Percentiles rank a stretch among this genome's conserved stretches.
phyloP scores from a whole-genome alignment of 441 rosid genomes.

The Brassica hybrid region DNA sequence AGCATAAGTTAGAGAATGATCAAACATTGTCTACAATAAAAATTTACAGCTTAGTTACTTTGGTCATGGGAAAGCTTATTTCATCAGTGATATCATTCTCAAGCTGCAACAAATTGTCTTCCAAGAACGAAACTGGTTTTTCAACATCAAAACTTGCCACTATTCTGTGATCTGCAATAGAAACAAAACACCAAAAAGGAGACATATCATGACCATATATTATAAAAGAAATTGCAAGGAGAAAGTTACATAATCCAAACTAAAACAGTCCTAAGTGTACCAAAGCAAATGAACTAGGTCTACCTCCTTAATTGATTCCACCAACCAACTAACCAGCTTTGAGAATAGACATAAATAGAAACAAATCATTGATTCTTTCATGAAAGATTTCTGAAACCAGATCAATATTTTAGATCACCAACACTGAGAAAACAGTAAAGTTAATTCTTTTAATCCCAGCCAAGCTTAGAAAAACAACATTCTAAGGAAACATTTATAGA shows the following conservation, averaged over 20 bases:
- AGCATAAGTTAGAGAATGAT: constrained; percentile 24
- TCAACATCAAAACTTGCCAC: constrained; percentile 72
- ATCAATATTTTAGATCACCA: background rate
- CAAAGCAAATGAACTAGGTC: constrained; percentile 2
- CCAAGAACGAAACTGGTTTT: constrained; percentile 62
- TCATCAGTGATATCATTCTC: constrained; percentile 75
- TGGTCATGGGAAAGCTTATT: constrained; percentile 61
- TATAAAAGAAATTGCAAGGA: too few relatives aligned
- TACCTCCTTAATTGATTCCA: constrained; percentile 14
- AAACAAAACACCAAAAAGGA: constrained; percentile 12
- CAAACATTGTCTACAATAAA: too few relatives aligned
- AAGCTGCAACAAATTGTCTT: constrained; percentile 71
- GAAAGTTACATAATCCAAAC: too few relatives aligned
- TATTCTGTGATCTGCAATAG: constrained; percentile 74
- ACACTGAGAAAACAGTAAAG: background rate
- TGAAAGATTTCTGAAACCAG: background rate
- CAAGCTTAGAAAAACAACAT: constrained; percentile 17
- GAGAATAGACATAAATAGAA: constrained; percentile 13
- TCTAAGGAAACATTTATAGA: constrained; percentile 22
- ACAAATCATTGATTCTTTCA: constrained; percentile 4
- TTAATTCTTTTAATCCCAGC: background rate
- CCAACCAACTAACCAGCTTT: constrained; percentile 23
- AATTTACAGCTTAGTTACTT: too few relatives aligned
- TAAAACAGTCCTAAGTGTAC: too few relatives aligned
- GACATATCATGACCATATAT: background rate